phyloP scores from a whole-genome alignment of 202 grass and related monocot species.

The Saccharum hybrid region DNA sequence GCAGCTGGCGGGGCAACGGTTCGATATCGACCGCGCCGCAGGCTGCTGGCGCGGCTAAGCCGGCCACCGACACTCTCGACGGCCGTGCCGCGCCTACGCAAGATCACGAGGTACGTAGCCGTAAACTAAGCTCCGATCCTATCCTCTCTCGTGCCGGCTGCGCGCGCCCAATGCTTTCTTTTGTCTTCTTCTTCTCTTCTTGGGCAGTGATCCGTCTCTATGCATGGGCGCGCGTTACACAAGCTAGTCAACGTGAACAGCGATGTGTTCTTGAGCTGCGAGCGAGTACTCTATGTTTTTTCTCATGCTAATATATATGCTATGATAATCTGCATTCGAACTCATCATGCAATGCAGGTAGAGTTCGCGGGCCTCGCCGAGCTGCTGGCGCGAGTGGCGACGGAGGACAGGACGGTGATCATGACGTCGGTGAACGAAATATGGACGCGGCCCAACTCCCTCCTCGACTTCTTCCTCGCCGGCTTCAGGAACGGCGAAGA shows the following conservation, averaged over 20 bases:
- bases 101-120: no score
- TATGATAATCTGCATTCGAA: no score
- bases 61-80: no score
- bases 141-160: no score
- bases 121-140: no score
- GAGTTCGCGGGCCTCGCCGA: neutral
- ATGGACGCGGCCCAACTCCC: constrained; percentile 43
- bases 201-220: neutral
- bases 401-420: constrained; percentile 58
- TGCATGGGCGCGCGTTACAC: neutral
- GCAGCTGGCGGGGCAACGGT: no score
- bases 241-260: neutral
- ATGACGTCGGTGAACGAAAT: constrained; percentile 56
- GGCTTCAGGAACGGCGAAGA: constrained; percentile 53
- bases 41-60: no score
- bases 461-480: constrained; percentile 60
- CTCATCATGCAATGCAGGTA: neutral
- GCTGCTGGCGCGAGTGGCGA: constrained; percentile 49
- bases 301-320: no score
- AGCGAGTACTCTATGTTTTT: no score
- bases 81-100: no score
- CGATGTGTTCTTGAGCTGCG: constrained; percentile 12
- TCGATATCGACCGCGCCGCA: no score
- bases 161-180: neutral
- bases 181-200: neutral